These are phyloP conservation scores for Phytophthora syringae DNA, from an alignment of 352 stramenopile genomes.

Conservation along the genomic window DNA sequence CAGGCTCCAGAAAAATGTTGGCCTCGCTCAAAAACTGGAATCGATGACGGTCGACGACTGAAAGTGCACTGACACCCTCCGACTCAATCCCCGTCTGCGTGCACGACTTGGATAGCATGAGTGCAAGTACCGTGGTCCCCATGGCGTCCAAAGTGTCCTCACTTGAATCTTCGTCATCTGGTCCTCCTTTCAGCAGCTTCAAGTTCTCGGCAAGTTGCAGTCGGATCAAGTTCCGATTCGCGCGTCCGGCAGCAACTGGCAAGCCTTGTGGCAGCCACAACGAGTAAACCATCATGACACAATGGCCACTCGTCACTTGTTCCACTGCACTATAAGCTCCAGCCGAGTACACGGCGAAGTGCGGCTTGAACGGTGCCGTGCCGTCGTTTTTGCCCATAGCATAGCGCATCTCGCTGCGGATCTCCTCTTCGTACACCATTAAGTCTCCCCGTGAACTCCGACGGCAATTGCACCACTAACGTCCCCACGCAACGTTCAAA, in stretches of 20 bases:
- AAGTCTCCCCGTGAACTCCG: conserved; percentile 6
- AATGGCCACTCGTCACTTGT: conserved; percentile 9
- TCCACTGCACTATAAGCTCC: background rate
- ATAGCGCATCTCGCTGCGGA: background rate
- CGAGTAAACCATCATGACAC: conserved; percentile 10
- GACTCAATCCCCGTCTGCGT: background rate
- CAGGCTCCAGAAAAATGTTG: conserved; percentile 4
- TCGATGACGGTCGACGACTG: conserved; percentile 2
- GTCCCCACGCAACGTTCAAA: background rate
- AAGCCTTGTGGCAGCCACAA: conserved; percentile 1
- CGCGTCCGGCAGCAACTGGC: background rate
- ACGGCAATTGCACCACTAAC: conserved; percentile 14
- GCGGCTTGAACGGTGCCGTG: conserved; percentile 3
- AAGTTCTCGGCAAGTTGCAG: conserved; percentile 1
- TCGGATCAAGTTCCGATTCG: background rate
- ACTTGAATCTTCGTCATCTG: background rate
- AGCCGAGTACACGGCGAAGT: conserved; percentile 9
- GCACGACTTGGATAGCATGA: conserved; percentile 7
- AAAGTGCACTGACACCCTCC: background rate
- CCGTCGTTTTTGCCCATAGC: conserved; percentile 7
- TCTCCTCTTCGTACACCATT: conserved; percentile 4
- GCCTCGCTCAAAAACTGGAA: conserved; percentile 10
- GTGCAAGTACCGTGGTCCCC: background rate
- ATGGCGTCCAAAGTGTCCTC: too few species aligned
- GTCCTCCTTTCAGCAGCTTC: background rate